These are phyloP conservation scores for Tetrastigma voinierianum DNA, from an alignment of 164 flowering plant species.

Conservation along the genomic window DNA sequence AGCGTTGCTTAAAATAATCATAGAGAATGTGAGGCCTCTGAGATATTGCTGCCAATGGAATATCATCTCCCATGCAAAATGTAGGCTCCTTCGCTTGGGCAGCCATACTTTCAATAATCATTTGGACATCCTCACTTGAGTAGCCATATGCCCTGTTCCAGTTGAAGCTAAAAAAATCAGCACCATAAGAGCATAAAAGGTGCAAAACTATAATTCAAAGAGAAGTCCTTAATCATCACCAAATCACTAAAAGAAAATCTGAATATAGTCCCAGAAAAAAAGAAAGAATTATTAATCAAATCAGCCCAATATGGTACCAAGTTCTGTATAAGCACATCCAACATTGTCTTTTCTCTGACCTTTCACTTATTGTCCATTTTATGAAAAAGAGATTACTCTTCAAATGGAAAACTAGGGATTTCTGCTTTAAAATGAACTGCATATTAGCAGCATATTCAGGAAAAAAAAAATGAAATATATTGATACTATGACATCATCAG, in stretches of 20 bases:
- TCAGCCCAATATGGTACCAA: not conserved
- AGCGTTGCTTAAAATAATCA: constrained; percentile 98
- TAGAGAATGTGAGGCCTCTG: constrained; percentile 90
- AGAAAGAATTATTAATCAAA: not conserved
- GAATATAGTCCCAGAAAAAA: not conserved
- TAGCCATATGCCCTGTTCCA: constrained; percentile 89
- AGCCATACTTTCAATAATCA: constrained; percentile 98
- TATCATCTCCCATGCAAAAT: constrained; percentile 99
- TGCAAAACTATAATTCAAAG: not conserved
- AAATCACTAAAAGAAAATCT: not conserved
- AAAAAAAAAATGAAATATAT: not conserved
- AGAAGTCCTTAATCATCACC: not conserved
- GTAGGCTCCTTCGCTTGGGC: constrained; percentile 99
- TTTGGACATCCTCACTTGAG: constrained; percentile 99
- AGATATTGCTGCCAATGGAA: constrained; percentile 87
- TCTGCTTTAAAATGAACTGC: not conserved
- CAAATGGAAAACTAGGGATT: not conserved
- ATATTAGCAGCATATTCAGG: not conserved
- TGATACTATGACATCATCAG: too few relatives aligned
- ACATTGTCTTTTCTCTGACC: not conserved
- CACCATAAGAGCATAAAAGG: not conserved
- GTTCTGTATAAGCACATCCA: too few relatives aligned
- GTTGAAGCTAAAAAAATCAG: constrained; percentile 13
- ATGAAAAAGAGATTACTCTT: not conserved
- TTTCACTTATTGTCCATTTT: not conserved